A percentile compares a stretch with the other conserved stretches of the same genome.
These are phyloP conservation scores for Circinella minor DNA, from an alignment of 371 early-diverging fungal genomes.

Conservation along the genomic window DNA sequence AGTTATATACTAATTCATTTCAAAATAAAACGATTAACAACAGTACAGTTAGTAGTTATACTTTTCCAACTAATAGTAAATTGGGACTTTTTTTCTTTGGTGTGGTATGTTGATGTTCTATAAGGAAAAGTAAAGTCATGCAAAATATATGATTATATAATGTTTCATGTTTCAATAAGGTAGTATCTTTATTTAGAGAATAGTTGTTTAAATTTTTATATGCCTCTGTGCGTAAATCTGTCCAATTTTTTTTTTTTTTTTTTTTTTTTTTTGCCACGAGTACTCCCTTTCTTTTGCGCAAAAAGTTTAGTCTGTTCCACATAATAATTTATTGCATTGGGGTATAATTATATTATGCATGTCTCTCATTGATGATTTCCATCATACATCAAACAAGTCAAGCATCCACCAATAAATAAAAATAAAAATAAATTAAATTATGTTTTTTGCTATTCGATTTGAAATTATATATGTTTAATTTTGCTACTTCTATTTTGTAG, in stretches of 20 bases:
- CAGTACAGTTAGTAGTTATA: too few relatives aligned
- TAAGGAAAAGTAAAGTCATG: not conserved
- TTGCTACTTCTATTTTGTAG: too few relatives aligned
- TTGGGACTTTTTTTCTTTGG: too few relatives aligned
- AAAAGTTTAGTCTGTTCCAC: too few relatives aligned
- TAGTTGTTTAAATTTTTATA: not conserved
- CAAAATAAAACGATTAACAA: too few relatives aligned
- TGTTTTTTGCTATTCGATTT: too few relatives aligned
- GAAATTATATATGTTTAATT: too few relatives aligned
- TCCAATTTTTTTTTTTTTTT: not conserved
- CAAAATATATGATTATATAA: not conserved
- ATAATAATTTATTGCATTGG: not conserved
- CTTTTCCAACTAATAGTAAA: too few relatives aligned
- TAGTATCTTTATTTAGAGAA: not conserved
- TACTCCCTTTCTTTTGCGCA: not conserved
- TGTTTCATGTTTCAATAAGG: not conserved
- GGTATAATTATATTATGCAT: conserved; percentile 1
- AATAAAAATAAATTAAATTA: too few relatives aligned
- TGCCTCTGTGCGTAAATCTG: not conserved
- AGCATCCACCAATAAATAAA: not conserved
- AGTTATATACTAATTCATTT: too few relatives aligned
- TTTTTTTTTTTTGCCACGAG: not conserved
- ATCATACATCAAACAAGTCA: conserved; percentile 2
- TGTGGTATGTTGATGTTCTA: not conserved
- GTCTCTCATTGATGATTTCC: conserved; percentile 5